These are phyloP conservation scores for Lathyrus oleraceus DNA, from an alignment of 306 rosid genomes.

Conservation along the genomic window DNA sequence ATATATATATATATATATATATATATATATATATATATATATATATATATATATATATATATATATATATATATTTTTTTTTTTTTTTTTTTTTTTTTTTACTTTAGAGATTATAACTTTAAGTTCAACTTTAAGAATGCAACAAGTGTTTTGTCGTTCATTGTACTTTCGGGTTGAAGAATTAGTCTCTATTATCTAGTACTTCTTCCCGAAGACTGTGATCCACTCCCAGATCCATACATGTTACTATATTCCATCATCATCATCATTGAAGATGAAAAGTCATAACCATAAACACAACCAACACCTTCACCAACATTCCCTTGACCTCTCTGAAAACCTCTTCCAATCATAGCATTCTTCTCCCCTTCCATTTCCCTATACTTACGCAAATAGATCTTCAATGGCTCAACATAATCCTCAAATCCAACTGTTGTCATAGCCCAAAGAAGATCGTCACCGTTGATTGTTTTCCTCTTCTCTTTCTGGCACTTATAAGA, in stretches of 20 bases:
- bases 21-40: no score
- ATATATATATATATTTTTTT: no score
- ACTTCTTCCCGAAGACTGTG: slow-evolving; percentile 46
- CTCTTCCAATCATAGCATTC: slow-evolving; percentile 29
- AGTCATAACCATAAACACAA: slow-evolving; percentile 13
- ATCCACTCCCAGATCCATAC: slow-evolving; percentile 61
- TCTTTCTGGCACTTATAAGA: slow-evolving; percentile 64
- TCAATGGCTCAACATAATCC: slow-evolving; percentile 61
- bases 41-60: no score
- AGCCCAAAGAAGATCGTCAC: slow-evolving; percentile 69
- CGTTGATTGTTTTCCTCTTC: slow-evolving; percentile 61
- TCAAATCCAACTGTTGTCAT: slow-evolving; percentile 60
- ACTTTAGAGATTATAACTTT: no score
- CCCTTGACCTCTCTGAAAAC: slow-evolving; percentile 20
- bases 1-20: no score
- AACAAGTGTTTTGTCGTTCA: background rate
- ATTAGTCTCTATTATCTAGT: slow-evolving; percentile 23
- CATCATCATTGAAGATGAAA: slow-evolving; percentile 40
- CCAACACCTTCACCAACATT: background rate
- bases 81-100: no score
- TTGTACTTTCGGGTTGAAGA: background rate
- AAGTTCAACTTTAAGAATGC: background rate
- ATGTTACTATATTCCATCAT: slow-evolving; percentile 55
- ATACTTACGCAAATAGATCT: slow-evolving; percentile 55
- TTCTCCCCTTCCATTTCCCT: slow-evolving; percentile 59